phyloP scores from a whole-genome alignment of 164 flowering plant genomes.

The Warburgia ugandensis region DNA sequence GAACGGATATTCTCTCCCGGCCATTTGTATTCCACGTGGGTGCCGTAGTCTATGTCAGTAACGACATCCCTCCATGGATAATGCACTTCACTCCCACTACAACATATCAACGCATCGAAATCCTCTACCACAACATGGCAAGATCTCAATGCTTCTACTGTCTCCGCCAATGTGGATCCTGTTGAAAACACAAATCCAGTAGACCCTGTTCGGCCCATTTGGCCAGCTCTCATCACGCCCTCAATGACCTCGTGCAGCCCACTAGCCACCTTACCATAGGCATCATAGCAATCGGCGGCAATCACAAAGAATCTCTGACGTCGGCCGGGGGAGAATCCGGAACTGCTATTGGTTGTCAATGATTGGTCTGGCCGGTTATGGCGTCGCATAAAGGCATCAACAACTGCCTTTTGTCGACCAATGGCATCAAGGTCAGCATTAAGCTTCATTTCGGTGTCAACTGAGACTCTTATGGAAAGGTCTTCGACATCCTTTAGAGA shows the following conservation, averaged over 20 bases:
- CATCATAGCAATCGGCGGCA: conserved; percentile 48
- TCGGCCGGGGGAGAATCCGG: conserved; percentile 45
- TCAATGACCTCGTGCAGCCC: conserved; percentile 27
- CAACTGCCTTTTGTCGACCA: conserved; percentile 43
- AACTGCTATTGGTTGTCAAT: conserved; percentile 19
- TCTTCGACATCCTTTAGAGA: conserved; percentile 74
- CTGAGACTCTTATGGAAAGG: conserved; percentile 61
- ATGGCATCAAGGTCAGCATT: conserved; percentile 47
- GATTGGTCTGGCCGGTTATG: conserved; percentile 7
- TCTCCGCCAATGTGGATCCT: conserved; percentile 49
- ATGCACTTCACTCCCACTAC: conserved; percentile 67
- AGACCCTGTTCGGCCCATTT: conserved; percentile 13
- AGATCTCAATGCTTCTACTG: conserved; percentile 30
- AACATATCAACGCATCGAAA: conserved; percentile 66
- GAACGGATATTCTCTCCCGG: conserved; percentile 59
- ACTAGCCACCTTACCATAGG: conserved; percentile 22
- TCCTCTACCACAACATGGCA: conserved; percentile 38
- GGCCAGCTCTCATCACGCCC: conserved; percentile 33
- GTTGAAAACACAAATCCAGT: conserved; percentile 55
- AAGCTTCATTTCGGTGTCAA: conserved; percentile 52
- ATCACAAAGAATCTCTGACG: conserved; percentile 55
- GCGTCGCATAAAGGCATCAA: conserved; percentile 38
- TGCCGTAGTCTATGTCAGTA: conserved; percentile 52
- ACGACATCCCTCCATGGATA: conserved; percentile 55
- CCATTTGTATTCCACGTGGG: conserved; percentile 72